phyloP scores from a whole-genome alignment of 1,139 yeast species.

The Debaryomyces robertsiae region DNA sequence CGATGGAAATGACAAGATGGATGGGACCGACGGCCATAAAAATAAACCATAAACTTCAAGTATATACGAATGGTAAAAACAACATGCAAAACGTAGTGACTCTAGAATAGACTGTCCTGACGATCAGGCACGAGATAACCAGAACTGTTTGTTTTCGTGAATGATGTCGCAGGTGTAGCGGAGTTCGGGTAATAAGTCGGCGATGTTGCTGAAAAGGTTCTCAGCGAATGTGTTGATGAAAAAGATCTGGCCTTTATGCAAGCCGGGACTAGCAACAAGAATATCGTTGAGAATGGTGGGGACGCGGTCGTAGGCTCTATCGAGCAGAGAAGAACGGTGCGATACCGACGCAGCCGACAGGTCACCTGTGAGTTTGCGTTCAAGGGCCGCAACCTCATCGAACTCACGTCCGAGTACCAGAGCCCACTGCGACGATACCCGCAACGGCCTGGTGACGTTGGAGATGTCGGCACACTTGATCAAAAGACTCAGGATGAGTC shows the following conservation, averaged over 20 bases:
- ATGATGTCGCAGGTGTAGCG: constrained; percentile 53
- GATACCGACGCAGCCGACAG: too few species aligned
- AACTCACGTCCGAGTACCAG: constrained; percentile 74
- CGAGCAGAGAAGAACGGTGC: too few species aligned
- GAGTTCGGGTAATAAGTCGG: constrained; percentile 58
- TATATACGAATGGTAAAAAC: too few species aligned
- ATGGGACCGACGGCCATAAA: too few species aligned
- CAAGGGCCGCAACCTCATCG: constrained; percentile 63
- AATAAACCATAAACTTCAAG: too few species aligned
- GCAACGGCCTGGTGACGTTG: constrained; percentile 80
- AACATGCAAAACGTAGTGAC: background rate
- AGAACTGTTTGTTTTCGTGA: constrained; percentile 44
- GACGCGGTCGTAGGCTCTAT: constrained; percentile 31
- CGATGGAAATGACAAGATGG: too few species aligned
- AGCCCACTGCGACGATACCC: constrained; percentile 87
- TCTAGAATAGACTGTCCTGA: background rate
- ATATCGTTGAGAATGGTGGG: constrained; percentile 39
- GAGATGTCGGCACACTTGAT: constrained; percentile 95
- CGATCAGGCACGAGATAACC: constrained; percentile 29
- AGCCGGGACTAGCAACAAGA: constrained; percentile 46
- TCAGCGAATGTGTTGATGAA: constrained; percentile 83
- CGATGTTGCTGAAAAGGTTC: constrained; percentile 68
- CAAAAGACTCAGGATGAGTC: constrained; percentile 63
- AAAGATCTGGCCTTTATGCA: constrained; percentile 79
- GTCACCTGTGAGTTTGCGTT: constrained; percentile 33